These are phyloP conservation scores for Monosporascus sp. DNA, from an alignment of 2,329 filamentous ascomycete species.

Conservation along the genomic window DNA sequence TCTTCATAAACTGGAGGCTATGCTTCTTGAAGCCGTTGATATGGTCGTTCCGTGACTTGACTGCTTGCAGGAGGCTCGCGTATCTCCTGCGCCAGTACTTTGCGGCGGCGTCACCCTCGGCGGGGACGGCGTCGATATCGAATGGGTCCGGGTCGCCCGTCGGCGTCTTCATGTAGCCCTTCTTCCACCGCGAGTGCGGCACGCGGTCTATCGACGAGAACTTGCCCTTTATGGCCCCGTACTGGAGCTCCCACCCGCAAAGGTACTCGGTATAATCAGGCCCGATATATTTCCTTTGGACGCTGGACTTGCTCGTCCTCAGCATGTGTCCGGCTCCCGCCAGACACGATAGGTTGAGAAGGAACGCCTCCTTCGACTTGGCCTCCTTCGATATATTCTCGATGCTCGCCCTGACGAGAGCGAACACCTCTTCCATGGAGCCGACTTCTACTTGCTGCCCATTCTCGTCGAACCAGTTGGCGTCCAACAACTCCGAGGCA, in stretches of 20 bases:
- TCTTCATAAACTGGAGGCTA: neutral
- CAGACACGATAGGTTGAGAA: conserved; percentile 55
- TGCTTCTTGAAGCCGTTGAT: neutral
- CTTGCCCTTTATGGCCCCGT: conserved; percentile 46
- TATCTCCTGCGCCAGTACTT: conserved; percentile 24
- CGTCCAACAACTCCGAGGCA: conserved; percentile 43
- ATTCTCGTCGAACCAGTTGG: conserved; percentile 45
- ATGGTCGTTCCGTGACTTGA: neutral
- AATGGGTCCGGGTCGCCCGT: conserved; percentile 9
- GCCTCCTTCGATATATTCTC: conserved; percentile 48
- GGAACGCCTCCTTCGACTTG: conserved; percentile 47
- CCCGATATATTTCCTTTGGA: conserved; percentile 39
- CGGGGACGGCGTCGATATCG: conserved; percentile 17
- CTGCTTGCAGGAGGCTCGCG: conserved; percentile 10
- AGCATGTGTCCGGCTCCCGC: conserved; percentile 49
- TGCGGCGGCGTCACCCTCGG: conserved; percentile 25
- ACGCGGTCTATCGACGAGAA: conserved; percentile 50
- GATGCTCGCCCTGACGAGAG: conserved; percentile 49
- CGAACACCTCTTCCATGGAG: conserved; percentile 47
- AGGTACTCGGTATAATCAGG: conserved; percentile 41
- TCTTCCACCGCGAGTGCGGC: conserved; percentile 37
- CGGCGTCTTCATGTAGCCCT: conserved; percentile 13
- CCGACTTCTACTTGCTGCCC: conserved; percentile 39
- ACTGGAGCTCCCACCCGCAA: conserved; percentile 51
- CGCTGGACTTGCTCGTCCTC: conserved; percentile 33